Evolutionary conservation across 1,284 basidiomycete species (phyloP), one percentile per base, ranked within the genome.

Genomic region (Puccinia polysora): DNA sequence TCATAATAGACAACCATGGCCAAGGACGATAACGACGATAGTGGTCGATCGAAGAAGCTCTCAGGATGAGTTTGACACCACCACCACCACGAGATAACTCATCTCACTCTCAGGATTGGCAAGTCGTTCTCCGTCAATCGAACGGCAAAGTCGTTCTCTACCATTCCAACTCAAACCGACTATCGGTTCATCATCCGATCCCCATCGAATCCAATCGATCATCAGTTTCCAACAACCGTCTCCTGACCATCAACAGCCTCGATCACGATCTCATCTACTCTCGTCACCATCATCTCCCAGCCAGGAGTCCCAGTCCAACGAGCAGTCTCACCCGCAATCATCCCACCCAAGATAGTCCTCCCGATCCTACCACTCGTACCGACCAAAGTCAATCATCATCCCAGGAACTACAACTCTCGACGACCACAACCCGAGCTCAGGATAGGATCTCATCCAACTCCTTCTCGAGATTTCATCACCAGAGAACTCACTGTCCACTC

Each of bases 71-170:
- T n/a, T n/a, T n/a, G n/a, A n/a, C n/a, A n/a, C n/a, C n/a, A n/a
- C n/a, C n/a, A n/a, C n/a, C n/a, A n/a, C n/a, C n/a, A n/a, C n/a
- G n/a, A n/a, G n/a, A n/a, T n/a, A n/a, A n/a, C n/a, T 15, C 36
- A 38, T 20, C 2, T 38, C n/a, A 10, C n/a, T n/a, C n/a, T n/a
- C 23, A 30, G 15, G 28, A 53, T 18, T 59, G 56, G 56, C 56
- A 59, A 25, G 56, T 59, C 1, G 56, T 59, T 6, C 36, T 59
- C 0, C 55, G 67, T 4, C 67, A 69, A 28, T 56, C 67, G 20
- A 69, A 53, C 20, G 67, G 67, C n/a, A 69, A 60, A 25, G 28
- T 59, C 6, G 67, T 69, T 5, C 56, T 69, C 20, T 69, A 69
- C 45, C 53, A 69, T 34, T 60, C 55, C 14, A 40, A 32, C 38